Conservation (phyloP, 2,329 filamentous ascomycete species). For the Helotiales sp. region DNA sequence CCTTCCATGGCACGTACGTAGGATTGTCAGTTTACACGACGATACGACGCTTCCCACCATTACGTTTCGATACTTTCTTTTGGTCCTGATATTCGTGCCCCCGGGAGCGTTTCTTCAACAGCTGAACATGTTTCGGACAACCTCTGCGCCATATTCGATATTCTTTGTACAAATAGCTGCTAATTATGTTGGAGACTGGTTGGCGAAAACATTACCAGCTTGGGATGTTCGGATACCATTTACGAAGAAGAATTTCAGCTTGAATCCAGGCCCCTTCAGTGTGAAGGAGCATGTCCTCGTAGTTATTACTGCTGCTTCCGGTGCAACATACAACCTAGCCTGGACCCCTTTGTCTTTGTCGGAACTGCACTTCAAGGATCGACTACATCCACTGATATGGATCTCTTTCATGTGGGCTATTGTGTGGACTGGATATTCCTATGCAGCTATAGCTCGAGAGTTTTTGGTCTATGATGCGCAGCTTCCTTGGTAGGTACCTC, state of each 20-base stretch:
- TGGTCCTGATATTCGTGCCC: constrained; percentile 54
- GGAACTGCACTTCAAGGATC: constrained; percentile 56
- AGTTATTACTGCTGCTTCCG: constrained; percentile 50
- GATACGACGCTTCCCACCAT: constrained; percentile 55
- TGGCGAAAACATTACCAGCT: constrained; percentile 45
- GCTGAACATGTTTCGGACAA: constrained; percentile 57
- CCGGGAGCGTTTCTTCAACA: constrained; percentile 58
- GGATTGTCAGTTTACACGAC: constrained; percentile 57
- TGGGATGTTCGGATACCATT: constrained; percentile 45
- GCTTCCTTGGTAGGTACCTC: constrained; percentile 47
- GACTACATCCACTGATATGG: constrained; percentile 52
- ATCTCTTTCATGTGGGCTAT: constrained; percentile 62
- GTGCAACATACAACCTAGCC: constrained; percentile 51
- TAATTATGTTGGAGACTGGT: constrained; percentile 46
- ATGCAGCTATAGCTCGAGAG: constrained; percentile 56
- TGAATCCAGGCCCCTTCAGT: constrained; percentile 34
- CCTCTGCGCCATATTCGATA: constrained; percentile 52
- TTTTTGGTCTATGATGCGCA: constrained; percentile 59
- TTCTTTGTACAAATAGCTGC: constrained; percentile 59
- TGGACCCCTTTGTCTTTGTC: constrained; percentile 54
- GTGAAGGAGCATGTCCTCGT: constrained; percentile 34
- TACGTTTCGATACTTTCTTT: constrained; percentile 60
- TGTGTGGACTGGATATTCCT: constrained; percentile 58
- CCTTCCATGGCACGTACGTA: constrained; percentile 55
- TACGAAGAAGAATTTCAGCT: constrained; percentile 41